Percentiles rank a stretch among this genome's conserved stretches.
Conservation (phyloP, 1,284 basidiomycete genomes). For the Rhodotorula sp. region DNA sequence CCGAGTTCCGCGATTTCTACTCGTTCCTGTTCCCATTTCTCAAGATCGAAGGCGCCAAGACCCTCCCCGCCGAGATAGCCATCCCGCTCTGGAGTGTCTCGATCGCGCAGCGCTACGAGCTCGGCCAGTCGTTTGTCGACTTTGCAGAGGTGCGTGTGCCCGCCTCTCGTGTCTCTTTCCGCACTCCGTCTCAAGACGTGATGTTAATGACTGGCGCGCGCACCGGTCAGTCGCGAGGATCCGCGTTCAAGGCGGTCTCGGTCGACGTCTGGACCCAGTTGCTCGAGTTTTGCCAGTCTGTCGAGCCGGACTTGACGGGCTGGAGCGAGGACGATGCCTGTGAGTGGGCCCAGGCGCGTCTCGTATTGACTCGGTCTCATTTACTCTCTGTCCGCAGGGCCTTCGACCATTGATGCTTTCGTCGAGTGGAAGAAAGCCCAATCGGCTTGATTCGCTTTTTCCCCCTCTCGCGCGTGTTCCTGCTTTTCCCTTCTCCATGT, state of each 20-base stretch:
- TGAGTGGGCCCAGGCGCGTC: not conserved
- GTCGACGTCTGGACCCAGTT: constrained; percentile 34
- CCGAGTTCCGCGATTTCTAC: constrained; percentile 27
- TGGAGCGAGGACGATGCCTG: constrained; percentile 39
- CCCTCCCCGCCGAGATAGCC: constrained; percentile 17
- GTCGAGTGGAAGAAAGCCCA: constrained; percentile 37
- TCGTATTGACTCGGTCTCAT: not conserved
- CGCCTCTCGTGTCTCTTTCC: too few relatives aligned
- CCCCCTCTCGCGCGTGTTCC: not conserved
- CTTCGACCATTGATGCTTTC: constrained; percentile 34
- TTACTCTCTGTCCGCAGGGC: constrained; percentile 16
- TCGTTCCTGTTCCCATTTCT: constrained; percentile 29
- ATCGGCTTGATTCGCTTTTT: not conserved
- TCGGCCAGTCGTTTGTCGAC: constrained; percentile 30
- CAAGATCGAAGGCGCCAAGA: constrained; percentile 33
- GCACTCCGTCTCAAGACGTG: too few relatives aligned
- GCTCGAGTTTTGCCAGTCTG: constrained; percentile 21
- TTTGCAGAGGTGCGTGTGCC: constrained; percentile 15
- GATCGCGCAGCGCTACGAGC: constrained; percentile 14
- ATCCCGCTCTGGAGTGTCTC: constrained; percentile 15
- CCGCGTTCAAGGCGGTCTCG: constrained; percentile 31
- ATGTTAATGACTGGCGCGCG: too few relatives aligned
- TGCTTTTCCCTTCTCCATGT: not conserved
- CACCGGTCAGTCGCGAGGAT: constrained; percentile 29
- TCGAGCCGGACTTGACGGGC: constrained; percentile 21